Evolutionary conservation across 106 monocot species (phyloP).

Genomic region (Acanthochlamys bracteata): DNA sequence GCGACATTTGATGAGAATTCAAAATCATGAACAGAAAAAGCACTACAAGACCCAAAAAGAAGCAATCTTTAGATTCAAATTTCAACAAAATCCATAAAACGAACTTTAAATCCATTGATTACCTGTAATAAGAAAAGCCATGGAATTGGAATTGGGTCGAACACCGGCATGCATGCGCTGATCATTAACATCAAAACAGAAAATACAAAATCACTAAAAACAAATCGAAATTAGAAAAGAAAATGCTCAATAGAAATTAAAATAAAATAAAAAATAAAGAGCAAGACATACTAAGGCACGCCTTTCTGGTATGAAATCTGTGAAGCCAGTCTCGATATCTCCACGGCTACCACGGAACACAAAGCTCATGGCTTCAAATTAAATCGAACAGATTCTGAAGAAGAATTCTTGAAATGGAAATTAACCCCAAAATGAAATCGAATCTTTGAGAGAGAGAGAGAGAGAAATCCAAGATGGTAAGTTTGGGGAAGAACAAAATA

Average conservation of each 20-base stretch:
- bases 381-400: background rate
- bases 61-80: background rate
- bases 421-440: background rate
- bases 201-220: background rate
- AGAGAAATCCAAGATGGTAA: no score
- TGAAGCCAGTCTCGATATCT: conserved; percentile 32
- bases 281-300: conserved; percentile 20
- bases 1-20: conserved; percentile 79
- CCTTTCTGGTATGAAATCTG: conserved; percentile 28
- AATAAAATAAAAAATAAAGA: background rate
- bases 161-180: conserved; percentile 24
- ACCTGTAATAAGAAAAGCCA: conserved; percentile 43
- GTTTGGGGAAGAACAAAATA: no score
- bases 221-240: no score
- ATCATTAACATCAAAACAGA: background rate
- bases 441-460: background rate
- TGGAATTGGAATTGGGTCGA: conserved; percentile 31
- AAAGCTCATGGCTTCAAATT: conserved; percentile 26
- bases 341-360: conserved; percentile 28
- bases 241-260: background rate
- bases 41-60: conserved; percentile 13
- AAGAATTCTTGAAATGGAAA: background rate
- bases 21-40: conserved; percentile 46
- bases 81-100: background rate
- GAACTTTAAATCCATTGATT: background rate